Base-by-base conservation (phyloP, 768 basidiomycete genomes). In the Lyophyllum shimeji region DNA sequence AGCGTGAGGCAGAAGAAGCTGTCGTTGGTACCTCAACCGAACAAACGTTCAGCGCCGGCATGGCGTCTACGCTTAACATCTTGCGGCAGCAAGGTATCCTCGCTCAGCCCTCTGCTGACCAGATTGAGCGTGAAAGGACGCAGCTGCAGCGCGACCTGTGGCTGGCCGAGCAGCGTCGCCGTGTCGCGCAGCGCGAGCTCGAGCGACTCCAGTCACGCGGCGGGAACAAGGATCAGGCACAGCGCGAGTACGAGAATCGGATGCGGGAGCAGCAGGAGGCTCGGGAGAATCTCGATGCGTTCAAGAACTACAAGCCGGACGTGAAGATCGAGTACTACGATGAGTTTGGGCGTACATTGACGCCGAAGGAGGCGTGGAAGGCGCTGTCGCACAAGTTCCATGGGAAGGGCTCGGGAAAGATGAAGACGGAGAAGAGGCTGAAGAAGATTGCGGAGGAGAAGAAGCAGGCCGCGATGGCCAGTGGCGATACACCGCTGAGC, bases 361-460 rank as follows among this genome's bases (percentile, higher is more conserved):
- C 91, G 21, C 87, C 87, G 18, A 98, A 98, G 78, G 97, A 99
- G 75, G 95, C 96, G 5, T 98, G 96, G 95, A 98, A 98, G 75
- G 93, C 94, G 17, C 76, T 99, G 42, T 95, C 92, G 43, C 97
- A 99, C 70, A 91, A 93, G 68, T 98, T 99, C 84, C 97, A 99
- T 63, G 97, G 97, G 33, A 98, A 98, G 72, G 93, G 93, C 1
- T 92, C 91, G 0, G 97, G 97, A 11, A 91, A 89, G 76, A 92
- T 90, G 84, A 98, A 98, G 82, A 95, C 89, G 21, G 96, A 98
- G 79, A 98, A 98, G 71, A 82, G 93, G 58, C 66, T 98, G 61
- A 95, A 95, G 82, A 95, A 90, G 77, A 98, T 98, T 60, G 91
- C 87, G n/a, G 95, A 98, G 65, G 97, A 99, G 77, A 85, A 89